phyloP scores from a whole-genome alignment of 169 alveolate genomes.

The Babesia bovis region DNA sequence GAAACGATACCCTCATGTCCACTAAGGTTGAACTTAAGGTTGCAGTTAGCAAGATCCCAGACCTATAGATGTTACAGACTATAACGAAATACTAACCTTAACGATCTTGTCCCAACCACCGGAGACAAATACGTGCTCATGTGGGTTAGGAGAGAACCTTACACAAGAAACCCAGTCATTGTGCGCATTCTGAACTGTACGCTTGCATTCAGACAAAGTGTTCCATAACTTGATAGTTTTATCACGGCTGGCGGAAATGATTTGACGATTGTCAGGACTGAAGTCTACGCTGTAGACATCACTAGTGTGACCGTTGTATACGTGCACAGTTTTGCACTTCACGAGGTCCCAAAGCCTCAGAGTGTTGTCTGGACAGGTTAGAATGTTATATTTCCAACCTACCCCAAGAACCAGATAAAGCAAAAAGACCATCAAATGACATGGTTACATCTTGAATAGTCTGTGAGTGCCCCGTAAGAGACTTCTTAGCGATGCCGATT shows the following conservation, averaged over 20 bases:
- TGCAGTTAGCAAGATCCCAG: constrained; percentile 91
- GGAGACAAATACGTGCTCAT: constrained; percentile 92
- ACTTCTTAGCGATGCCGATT: constrained; percentile 81
- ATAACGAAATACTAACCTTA: constrained; percentile 72
- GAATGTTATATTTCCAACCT: background rate
- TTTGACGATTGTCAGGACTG: constrained; percentile 97
- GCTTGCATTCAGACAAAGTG: constrained; percentile 96
- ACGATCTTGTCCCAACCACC: constrained; percentile 98
- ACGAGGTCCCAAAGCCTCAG: constrained; percentile 92
- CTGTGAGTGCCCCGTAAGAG: constrained; percentile 90
- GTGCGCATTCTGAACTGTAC: constrained; percentile 93
- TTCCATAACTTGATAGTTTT: constrained; percentile 96
- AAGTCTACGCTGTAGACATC: constrained; percentile 95
- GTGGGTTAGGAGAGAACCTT: constrained; percentile 94
- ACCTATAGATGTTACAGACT: constrained; percentile 64
- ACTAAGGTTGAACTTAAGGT: constrained; percentile 89
- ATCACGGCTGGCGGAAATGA: constrained; percentile 98
- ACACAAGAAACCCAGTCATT: constrained; percentile 97
- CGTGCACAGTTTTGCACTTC: constrained; percentile 88
- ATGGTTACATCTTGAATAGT: constrained; percentile 91
- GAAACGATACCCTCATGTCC: constrained; percentile 95
- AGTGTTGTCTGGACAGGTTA: constrained; percentile 72
- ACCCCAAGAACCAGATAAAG: constrained; percentile 93
- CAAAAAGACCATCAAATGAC: constrained; percentile 92
- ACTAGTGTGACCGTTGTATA: constrained; percentile 90